Conservation (phyloP, 345 rosid genomes). For the Ceriops decandra region DNA sequence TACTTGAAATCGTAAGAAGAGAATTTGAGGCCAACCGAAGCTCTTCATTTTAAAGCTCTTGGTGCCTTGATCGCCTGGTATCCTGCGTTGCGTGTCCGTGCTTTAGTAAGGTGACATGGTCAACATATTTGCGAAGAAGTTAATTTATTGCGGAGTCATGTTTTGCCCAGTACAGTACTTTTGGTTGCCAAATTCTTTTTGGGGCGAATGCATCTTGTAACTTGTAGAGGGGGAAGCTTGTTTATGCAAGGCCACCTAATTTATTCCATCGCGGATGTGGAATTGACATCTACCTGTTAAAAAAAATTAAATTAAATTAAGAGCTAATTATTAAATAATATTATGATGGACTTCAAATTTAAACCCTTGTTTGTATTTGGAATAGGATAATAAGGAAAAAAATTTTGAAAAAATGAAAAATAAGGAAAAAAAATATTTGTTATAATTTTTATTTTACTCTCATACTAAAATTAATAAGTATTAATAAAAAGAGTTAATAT, state of each 20-base stretch:
- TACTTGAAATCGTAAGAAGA: constrained; percentile 70
- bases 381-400: too few relatives aligned
- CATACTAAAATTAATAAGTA: too few relatives aligned
- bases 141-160: background rate
- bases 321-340: background rate
- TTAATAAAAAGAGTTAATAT: too few relatives aligned
- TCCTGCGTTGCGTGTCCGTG: constrained; percentile 3
- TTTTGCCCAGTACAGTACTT: constrained; percentile 2
- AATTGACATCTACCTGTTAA: background rate
- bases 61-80: background rate
- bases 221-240: background rate
- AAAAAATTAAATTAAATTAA: constrained; percentile 5
- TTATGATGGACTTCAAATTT: background rate
- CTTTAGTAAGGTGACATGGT: constrained; percentile 7
- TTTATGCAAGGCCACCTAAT: background rate
- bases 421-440: too few relatives aligned
- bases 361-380: too few relatives aligned
- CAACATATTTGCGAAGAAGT: constrained; percentile 1
- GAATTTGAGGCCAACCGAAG: constrained; percentile 44
- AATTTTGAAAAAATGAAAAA: too few relatives aligned
- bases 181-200: background rate
- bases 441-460: too few relatives aligned
- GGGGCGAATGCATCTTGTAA: background rate
- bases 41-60: constrained; percentile 21
- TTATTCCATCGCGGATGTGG: background rate